Evolutionary conservation across 345 rosid species (phyloP).

Genomic region (Acer negundo): DNA sequence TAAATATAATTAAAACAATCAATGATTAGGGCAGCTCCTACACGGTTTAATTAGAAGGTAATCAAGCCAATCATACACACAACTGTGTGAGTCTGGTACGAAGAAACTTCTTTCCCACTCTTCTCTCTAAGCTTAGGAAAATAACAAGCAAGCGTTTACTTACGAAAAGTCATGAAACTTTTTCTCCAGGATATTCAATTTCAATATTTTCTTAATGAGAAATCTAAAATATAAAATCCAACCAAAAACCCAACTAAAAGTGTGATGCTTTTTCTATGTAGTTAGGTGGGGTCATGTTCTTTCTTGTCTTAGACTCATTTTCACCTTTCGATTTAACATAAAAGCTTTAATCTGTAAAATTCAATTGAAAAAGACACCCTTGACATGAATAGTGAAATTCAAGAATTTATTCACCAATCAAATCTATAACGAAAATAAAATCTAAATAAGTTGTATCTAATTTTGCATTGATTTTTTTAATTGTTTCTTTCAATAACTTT

Average conservation of each 20-base stretch:
- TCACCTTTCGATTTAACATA: too few relatives aligned
- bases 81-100: not conserved
- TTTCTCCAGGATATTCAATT: not conserved
- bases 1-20: not conserved
- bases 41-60: slow-evolving; percentile 21
- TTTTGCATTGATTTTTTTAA: not conserved
- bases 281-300: not conserved
- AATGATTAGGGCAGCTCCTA: slow-evolving; percentile 24
- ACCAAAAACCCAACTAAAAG: not conserved
- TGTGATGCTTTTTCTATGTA: not conserved
- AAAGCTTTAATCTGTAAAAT: too few relatives aligned
- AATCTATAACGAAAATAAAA: too few relatives aligned
- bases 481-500: not conserved
- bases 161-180: slow-evolving; percentile 6
- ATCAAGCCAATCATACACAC: too few relatives aligned
- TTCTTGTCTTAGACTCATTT: not conserved
- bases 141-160: slow-evolving; percentile 16
- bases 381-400: too few relatives aligned
- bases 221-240: slow-evolving; percentile 5
- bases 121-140: slow-evolving; percentile 8
- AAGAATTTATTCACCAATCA: too few relatives aligned
- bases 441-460: not conserved
- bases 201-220: not conserved
- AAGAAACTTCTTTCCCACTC: not conserved
- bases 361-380: too few relatives aligned